Percentiles rank a stretch among this genome's conserved stretches.
Conservation (phyloP, 2,329 filamentous ascomycete species). For the Fusarium multiceps region DNA sequence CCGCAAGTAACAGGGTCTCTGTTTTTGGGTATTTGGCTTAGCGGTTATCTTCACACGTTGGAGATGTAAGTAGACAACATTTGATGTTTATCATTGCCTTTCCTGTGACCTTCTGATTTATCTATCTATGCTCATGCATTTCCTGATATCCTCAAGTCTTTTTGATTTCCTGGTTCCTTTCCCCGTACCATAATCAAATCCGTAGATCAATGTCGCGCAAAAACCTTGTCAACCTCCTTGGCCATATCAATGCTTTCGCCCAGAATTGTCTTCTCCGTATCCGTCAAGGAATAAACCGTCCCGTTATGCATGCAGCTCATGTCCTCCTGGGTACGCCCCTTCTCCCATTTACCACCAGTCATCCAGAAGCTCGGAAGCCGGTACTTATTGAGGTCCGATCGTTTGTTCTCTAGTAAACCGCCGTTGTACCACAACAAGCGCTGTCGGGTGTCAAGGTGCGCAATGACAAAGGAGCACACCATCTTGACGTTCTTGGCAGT, state of each 20-base stretch:
- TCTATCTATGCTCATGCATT: not conserved
- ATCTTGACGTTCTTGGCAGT: not conserved
- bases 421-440: conserved; percentile 57
- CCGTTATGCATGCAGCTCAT: conserved; percentile 53
- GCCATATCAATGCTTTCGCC: conserved; percentile 17
- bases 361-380: conserved; percentile 54
- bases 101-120: not conserved
- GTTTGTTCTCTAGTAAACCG: conserved; percentile 55
- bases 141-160: not conserved
- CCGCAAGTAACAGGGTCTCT: no score
- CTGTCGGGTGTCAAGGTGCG: conserved; percentile 53
- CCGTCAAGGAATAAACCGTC: conserved; percentile 5
- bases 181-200: not conserved
- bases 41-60: no score
- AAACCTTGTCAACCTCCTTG: conserved; percentile 15
- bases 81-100: not conserved
- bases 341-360: conserved; percentile 52
- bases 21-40: no score
- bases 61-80: not conserved
- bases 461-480: conserved; percentile 55
- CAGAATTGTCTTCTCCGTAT: conserved; percentile 7
- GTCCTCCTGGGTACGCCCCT: conserved; percentile 46
- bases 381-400: conserved; percentile 43
- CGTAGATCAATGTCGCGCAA: not conserved
- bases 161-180: not conserved